Conservation (phyloP, 148 eudicot species). For the Nyssa sinensis region DNA sequence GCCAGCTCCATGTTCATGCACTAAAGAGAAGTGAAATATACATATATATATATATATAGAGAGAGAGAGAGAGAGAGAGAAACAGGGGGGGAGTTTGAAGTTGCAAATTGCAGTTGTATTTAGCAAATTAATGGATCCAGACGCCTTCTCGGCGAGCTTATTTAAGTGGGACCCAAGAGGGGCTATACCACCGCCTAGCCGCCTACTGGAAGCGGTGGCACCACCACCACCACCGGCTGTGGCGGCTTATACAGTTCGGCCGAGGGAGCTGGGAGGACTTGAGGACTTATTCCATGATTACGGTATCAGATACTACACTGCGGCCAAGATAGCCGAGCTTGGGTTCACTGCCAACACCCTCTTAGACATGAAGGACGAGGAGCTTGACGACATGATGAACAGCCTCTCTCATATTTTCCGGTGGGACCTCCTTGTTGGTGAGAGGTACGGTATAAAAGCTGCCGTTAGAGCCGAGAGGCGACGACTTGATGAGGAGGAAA, state of each 20-base stretch:
- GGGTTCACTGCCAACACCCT: constrained; percentile 89
- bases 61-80: neutral
- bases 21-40: too few species aligned
- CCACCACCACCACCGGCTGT: constrained; percentile 23
- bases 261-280: constrained; percentile 51
- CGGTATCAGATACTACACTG: constrained; percentile 78
- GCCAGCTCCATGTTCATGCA: too few species aligned
- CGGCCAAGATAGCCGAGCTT: constrained; percentile 81
- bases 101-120: neutral
- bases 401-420: constrained; percentile 72
- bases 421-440: constrained; percentile 91
- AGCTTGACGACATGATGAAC: constrained; percentile 91
- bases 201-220: constrained; percentile 34
- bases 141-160: constrained; percentile 63
- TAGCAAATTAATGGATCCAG: constrained; percentile 69
- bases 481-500: constrained; percentile 72
- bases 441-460: constrained; percentile 84
- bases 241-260: constrained; percentile 16
- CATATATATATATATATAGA: neutral
- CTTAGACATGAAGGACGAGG: constrained; percentile 86
- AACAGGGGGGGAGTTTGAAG: neutral
- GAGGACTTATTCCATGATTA: constrained; percentile 81
- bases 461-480: constrained; percentile 84
- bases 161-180: constrained; percentile 80
- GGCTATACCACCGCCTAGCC: constrained; percentile 25